Percentiles rank a stretch among this genome's conserved stretches.
phyloP scores from a whole-genome alignment of 2,329 filamentous ascomycete species.

The Myrmaecium sp. region DNA sequence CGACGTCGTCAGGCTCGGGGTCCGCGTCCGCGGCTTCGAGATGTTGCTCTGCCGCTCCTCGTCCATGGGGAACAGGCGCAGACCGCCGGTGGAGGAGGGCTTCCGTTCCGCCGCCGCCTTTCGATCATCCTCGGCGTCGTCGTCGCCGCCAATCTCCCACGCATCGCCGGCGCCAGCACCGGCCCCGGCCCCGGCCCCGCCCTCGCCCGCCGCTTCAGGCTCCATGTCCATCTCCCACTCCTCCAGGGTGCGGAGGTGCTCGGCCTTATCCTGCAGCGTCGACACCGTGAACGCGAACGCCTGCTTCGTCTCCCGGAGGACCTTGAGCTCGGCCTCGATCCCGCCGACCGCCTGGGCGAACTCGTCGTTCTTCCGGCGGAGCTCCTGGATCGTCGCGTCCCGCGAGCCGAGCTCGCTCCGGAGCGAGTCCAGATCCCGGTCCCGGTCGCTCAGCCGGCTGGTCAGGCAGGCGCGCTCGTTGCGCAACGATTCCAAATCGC shows the following conservation, averaged over 20 bases:
- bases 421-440: slow-evolving; percentile 11
- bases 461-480: slow-evolving; percentile 14
- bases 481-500: slow-evolving; percentile 9
- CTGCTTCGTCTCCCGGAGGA: slow-evolving; percentile 15
- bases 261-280: slow-evolving; percentile 13
- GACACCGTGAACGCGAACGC: slow-evolving; percentile 14
- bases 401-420: slow-evolving; percentile 11
- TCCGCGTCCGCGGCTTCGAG: no score
- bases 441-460: slow-evolving; percentile 11
- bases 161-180: no score
- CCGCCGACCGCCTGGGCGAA: slow-evolving; percentile 11
- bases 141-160: no score
- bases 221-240: slow-evolving; percentile 11
- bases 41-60: no score
- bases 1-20: no score
- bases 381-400: slow-evolving; percentile 12
- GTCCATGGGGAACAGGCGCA: not conserved
- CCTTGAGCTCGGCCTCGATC: slow-evolving; percentile 14
- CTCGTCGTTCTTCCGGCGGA: slow-evolving; percentile 11
- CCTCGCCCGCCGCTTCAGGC: no score
- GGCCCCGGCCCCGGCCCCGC: no score
- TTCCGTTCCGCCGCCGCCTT: not conserved
- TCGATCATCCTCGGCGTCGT: slow-evolving; percentile 1
- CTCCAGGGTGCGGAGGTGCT: slow-evolving; percentile 10
- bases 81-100: not conserved